A percentile compares a stretch with the other conserved stretches of the same genome.
phyloP scores from a whole-genome alignment of 768 basidiomycete genomes.

The Lyophyllum atratum region DNA sequence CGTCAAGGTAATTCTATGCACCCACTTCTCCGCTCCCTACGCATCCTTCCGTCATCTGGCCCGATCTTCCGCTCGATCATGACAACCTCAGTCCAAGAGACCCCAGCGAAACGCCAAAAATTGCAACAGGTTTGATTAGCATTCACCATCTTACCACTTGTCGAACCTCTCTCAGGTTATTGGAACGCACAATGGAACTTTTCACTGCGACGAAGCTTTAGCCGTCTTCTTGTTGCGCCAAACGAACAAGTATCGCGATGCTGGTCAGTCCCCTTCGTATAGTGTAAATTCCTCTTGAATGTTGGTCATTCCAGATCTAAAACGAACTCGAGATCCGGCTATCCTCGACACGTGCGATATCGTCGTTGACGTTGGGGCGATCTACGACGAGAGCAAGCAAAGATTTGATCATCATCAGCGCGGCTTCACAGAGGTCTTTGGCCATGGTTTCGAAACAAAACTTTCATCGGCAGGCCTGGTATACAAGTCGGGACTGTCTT shows the following conservation, averaged over 20 bases:
- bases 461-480: conserved; percentile 90
- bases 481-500: conserved; percentile 72
- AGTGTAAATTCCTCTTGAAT: not conserved
- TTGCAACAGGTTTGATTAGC: conserved; percentile 31
- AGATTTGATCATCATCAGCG: conserved; percentile 97
- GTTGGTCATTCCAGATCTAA: conserved; percentile 45
- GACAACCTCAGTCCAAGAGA: conserved; percentile 18
- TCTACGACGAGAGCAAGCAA: conserved; percentile 78
- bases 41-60: not conserved
- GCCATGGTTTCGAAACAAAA: conserved; percentile 85
- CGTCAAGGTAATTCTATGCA: not conserved
- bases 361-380: conserved; percentile 94
- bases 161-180: conserved; percentile 57
- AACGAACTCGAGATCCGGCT: conserved; percentile 72
- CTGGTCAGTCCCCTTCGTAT: conserved; percentile 47
- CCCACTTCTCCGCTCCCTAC: not conserved
- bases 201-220: conserved; percentile 96
- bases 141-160: not conserved
- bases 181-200: conserved; percentile 94
- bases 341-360: conserved; percentile 83
- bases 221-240: conserved; percentile 87
- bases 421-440: conserved; percentile 89
- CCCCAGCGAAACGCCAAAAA: conserved; percentile 40
- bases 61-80: not conserved
- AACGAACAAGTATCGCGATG: conserved; percentile 72